These are phyloP conservation scores for Hypoxylon rubiginosum DNA, from an alignment of 2,329 filamentous ascomycete genomes.

Conservation along the genomic window DNA sequence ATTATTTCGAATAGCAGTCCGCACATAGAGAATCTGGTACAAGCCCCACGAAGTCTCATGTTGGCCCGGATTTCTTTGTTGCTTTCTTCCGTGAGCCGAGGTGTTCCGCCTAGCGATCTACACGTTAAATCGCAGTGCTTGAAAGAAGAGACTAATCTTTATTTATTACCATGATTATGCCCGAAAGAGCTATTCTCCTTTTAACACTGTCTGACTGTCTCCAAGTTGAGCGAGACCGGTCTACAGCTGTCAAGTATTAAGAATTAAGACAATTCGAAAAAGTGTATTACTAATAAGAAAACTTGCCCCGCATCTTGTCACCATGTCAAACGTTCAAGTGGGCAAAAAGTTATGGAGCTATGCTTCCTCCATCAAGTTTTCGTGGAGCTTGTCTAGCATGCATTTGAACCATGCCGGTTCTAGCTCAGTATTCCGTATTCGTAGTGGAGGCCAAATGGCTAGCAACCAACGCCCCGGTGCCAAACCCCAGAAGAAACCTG, in stretches of 20 bases:
- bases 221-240: neutral
- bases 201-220: too few species aligned
- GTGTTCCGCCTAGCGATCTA: neutral
- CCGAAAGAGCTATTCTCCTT: neutral
- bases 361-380: too few species aligned
- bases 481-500: neutral
- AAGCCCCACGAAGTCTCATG: neutral
- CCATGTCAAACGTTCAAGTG: too few species aligned
- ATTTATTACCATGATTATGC: neutral
- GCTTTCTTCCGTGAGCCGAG: conserved; percentile 1
- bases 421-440: neutral
- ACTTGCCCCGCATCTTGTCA: neutral
- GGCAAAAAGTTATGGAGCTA: too few species aligned
- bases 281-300: neutral
- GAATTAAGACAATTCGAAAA: neutral
- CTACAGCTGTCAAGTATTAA: too few species aligned
- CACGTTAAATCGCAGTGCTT: neutral
- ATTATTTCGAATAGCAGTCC: neutral
- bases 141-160: neutral
- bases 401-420: neutral
- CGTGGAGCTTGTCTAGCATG: neutral
- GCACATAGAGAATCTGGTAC: neutral
- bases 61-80: neutral
- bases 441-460: neutral
- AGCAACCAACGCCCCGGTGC: neutral